Conservation (phyloP, 2,329 filamentous ascomycete species). For the Nemania abortiva region DNA sequence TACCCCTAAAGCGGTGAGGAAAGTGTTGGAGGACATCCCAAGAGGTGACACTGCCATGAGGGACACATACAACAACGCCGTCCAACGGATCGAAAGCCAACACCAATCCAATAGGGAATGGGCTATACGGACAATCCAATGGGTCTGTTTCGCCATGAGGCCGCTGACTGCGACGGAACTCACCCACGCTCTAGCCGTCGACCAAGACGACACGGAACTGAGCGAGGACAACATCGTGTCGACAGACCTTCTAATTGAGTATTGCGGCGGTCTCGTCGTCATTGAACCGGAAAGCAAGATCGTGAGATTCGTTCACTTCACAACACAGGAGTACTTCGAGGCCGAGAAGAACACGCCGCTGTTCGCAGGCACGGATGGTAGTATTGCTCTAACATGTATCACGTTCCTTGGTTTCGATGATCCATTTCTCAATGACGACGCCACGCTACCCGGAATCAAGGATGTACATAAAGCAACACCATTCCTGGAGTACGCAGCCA, state of each 20-base stretch:
- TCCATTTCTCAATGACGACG: slow-evolving; percentile 22
- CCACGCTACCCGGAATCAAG: slow-evolving; percentile 20
- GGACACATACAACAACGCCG: slow-evolving; percentile 20
- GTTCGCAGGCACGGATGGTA: slow-evolving; percentile 23
- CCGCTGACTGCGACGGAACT: slow-evolving; percentile 49
- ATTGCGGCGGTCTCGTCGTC: slow-evolving; percentile 55
- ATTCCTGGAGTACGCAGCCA: slow-evolving; percentile 24
- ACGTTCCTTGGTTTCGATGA: slow-evolving; percentile 22
- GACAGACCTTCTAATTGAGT: slow-evolving; percentile 48
- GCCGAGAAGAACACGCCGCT: slow-evolving; percentile 19
- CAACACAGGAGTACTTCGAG: slow-evolving; percentile 56
- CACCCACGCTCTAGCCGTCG: slow-evolving; percentile 54
- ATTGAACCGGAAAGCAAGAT: slow-evolving; percentile 52
- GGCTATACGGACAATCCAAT: slow-evolving; percentile 19
- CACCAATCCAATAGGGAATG: slow-evolving; percentile 19
- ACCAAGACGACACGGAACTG: slow-evolving; percentile 43
- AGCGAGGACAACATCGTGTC: slow-evolving; percentile 49
- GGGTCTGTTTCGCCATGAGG: slow-evolving; percentile 20
- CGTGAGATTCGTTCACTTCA: slow-evolving; percentile 57
- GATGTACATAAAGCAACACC: slow-evolving; percentile 17
- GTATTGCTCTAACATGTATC: slow-evolving; percentile 21
- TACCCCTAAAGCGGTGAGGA: slow-evolving; percentile 21
- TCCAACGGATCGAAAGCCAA: slow-evolving; percentile 24
- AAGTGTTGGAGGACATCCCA: slow-evolving; percentile 21
- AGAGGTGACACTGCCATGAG: slow-evolving; percentile 15